Conservation (phyloP, 1,284 basidiomycete genomes). For the Coniferiporia weirii region DNA sequence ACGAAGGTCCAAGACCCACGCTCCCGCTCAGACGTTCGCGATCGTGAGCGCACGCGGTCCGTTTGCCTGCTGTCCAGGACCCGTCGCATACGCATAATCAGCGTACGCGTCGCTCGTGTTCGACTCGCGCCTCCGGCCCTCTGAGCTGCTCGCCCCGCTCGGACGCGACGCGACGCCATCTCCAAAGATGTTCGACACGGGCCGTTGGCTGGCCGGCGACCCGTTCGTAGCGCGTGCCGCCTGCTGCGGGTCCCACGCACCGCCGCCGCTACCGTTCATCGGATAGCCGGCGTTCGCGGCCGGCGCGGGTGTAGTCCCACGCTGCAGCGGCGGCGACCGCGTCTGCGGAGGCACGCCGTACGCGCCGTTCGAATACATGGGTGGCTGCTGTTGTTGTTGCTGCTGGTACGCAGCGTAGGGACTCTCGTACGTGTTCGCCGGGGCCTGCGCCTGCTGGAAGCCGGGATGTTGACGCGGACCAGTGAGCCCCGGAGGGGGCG, state of each 20-base stretch:
- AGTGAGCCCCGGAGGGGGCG: neutral
- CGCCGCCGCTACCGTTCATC: too few species aligned
- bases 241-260: neutral
- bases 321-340: neutral
- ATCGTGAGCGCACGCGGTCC: slow-evolving; percentile 8
- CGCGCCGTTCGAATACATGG: neutral
- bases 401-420: slow-evolving; percentile 8
- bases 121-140: neutral
- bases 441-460: neutral
- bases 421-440: slow-evolving; percentile 1
- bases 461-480: neutral
- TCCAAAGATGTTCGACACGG: slow-evolving; percentile 4
- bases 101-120: slow-evolving; percentile 9
- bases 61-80: slow-evolving; percentile 11
- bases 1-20: too few species aligned
- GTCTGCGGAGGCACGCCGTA: neutral
- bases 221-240: neutral
- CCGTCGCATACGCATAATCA: slow-evolving; percentile 15
- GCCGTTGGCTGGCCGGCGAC: neutral
- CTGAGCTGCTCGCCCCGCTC: neutral
- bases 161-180: neutral
- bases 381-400: neutral
- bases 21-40: slow-evolving; percentile 8
- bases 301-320: neutral
- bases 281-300: neutral